Evolutionary conservation across 2,329 filamentous ascomycete genomes (phyloP), one percentile per base, ranked within the genome.

Genomic region (Alternaria ventricosa): DNA sequence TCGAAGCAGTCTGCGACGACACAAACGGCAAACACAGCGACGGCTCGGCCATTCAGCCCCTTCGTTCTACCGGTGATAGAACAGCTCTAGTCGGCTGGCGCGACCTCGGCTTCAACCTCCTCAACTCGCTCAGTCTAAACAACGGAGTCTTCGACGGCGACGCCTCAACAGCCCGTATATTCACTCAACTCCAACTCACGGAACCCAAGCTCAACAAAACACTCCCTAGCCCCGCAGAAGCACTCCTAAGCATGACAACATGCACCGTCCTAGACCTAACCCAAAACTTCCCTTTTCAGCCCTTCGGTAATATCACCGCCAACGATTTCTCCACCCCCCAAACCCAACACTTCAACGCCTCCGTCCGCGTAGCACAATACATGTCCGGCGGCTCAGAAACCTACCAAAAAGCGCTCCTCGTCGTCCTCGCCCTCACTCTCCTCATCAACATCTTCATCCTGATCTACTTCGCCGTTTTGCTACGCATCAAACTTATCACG

Each of bases 101-200:
- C n/a, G 55, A 53, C 13, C 9, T 63, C 10, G 60, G 47, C 0
- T 63, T 59, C 23, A 45, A 63, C 15, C 60, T 63, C 18, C 55
- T 63, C 55, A 63, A 63, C 30, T 63, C 60, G 4, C 18, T 63
- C 2, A 63, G 60, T 27, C 43, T 63, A 5, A 63, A 63, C 49
- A 63, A 63, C 9, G 60, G 60, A 1, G 60, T 63, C 18, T 63
- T 63, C 12, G 60, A 63, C 12, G 60, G 60, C n/a, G 60, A 58
- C 23, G 60, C 60, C 1, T 59, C 55, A 20, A 63, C 60, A 41
- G 60, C 60, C 3, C 49, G 60, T 1, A 63, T 63, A 28, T 36
- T 63, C 6, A 63, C 60, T 0, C 60, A 63, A 36, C 44, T 63
- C 6, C 60, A 63, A 36, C 49, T 63, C 12, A 54, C 47, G 1